Evolutionary conservation across 2,329 filamentous ascomycete species (phyloP), one percentile per base, ranked within the genome.

Genomic region (Hirsutella rhossiliensis): DNA sequence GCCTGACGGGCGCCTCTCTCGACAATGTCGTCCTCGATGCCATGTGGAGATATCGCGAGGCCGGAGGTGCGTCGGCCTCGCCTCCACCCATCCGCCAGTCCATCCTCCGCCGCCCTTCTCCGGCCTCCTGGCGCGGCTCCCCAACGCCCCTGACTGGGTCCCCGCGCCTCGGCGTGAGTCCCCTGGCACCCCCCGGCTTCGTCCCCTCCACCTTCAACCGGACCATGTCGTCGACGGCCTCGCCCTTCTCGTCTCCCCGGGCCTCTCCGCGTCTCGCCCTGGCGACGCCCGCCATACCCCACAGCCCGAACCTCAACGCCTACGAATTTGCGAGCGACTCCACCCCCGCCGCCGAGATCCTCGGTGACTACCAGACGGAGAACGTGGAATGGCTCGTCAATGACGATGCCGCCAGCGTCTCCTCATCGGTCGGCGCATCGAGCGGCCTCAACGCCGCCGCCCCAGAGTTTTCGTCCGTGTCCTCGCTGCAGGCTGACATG

Each of bases 311-410:
- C 59, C 67, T 97, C 50, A 96, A 94, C 66, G 87, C 89, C 43
- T 98, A 97, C 66, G 87, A 95, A 63, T 96, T 96, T 65, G 76
- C 79, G 41, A 90, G 80, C 57, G 88, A 95, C 56, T 75, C 81
- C 18, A 86, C 80, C 41, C 84, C 87, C 7, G 80, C 84, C 17
- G 81, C 82, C 38, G 89, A 97, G 57, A 85, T 86, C 47, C 90
- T 94, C 59, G 88, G 88, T 45, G 88, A 97, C 55, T 84, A 88
- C 57, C 89, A 90, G 52, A 86, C 83, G 50, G 90, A 97, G 61
- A 95, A 92, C 54, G 88, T 98, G 43, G 90, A 97, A 63, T 97
- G 90, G 92, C 75, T 97, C 39, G 87, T 96, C 53, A 92, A 92
- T 60, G 89, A 95, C 61, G 84, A 87, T 55, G 80, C 78, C 43